Evolutionary conservation across 331 rosid species (phyloP).

Genomic region (Quercus tomentella): DNA sequence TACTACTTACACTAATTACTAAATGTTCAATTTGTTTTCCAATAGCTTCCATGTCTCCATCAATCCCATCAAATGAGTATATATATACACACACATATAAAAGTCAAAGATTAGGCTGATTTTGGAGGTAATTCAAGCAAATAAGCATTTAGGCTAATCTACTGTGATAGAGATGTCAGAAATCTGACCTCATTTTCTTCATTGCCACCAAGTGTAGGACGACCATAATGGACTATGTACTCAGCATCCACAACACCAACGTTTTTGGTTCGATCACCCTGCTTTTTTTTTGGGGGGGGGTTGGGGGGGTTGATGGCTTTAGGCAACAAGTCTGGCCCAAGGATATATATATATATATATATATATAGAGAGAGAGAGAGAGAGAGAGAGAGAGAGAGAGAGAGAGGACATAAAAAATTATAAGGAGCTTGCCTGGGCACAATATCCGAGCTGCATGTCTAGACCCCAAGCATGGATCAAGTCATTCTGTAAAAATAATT

Average conservation of each 20-base stretch:
- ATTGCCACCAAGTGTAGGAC: slow-evolving; percentile 79
- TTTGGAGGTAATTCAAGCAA: neutral
- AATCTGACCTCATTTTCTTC: slow-evolving; percentile 41
- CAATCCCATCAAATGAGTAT: neutral
- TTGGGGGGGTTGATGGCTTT: neutral
- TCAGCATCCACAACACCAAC: slow-evolving; percentile 97
- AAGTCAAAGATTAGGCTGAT: neutral
- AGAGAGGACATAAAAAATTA: neutral
- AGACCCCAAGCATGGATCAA: slow-evolving; percentile 98
- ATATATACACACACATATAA: neutral
- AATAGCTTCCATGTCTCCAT: neutral
- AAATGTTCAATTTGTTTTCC: neutral
- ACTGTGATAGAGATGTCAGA: neutral
- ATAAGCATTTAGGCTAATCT: neutral
- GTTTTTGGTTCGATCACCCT: slow-evolving; percentile 81
- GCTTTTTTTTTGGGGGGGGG: neutral
- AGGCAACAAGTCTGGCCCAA: neutral
- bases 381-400: neutral
- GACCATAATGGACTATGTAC: slow-evolving; percentile 72
- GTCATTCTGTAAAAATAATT: slow-evolving; percentile 59
- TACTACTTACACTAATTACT: neutral
- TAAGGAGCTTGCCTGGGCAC: slow-evolving; percentile 76
- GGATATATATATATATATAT: neutral
- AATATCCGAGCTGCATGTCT: slow-evolving; percentile 87
- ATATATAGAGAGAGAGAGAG: neutral